phyloP scores from a whole-genome alignment of 768 basidiomycete species.

The Rhizopogon vinicolor region DNA sequence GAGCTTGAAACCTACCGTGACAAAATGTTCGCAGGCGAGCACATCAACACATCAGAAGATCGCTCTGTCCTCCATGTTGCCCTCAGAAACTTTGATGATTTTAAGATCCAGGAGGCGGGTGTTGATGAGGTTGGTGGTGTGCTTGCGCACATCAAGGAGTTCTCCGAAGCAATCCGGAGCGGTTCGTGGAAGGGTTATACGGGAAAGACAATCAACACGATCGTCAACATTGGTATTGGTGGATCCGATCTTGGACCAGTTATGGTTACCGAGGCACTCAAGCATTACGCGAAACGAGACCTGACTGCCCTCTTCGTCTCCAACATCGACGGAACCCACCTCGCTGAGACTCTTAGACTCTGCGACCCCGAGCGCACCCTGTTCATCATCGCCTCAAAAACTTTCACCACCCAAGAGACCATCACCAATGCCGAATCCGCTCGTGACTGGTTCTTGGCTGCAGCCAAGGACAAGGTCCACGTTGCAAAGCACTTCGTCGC shows the following conservation, averaged over 20 bases:
- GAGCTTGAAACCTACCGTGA: constrained; percentile 80
- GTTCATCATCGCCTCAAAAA: constrained; percentile 99
- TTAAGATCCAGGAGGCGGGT: constrained; percentile 76
- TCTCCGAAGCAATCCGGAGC: constrained; percentile 77
- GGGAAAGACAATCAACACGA: constrained; percentile 87
- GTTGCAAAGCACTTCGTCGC: constrained; percentile 99
- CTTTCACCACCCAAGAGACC: constrained; percentile 99
- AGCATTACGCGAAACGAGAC: constrained; percentile 87
- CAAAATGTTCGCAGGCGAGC: constrained; percentile 92
- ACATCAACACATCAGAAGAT: constrained; percentile 98
- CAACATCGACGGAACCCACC: constrained; percentile 97
- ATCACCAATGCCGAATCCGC: constrained; percentile 98
- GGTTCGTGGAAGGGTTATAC: constrained; percentile 98
- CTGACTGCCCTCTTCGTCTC: constrained; percentile 87
- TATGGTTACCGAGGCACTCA: constrained; percentile 98
- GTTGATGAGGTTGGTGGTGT: constrained; percentile 80
- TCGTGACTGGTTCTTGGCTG: constrained; percentile 86
- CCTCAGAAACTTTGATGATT: constrained; percentile 75
- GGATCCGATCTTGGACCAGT: constrained; percentile 97
- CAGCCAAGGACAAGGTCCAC: constrained; percentile 82
- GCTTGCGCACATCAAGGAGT: constrained; percentile 87
- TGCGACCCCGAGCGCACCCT: constrained; percentile 91
- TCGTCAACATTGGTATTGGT: constrained; percentile 99
- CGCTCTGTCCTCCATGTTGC: constrained; percentile 96
- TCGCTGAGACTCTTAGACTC: constrained; percentile 78